Conservation (phyloP, 2,329 filamentous ascomycete species). For the Eutypa lata region DNA sequence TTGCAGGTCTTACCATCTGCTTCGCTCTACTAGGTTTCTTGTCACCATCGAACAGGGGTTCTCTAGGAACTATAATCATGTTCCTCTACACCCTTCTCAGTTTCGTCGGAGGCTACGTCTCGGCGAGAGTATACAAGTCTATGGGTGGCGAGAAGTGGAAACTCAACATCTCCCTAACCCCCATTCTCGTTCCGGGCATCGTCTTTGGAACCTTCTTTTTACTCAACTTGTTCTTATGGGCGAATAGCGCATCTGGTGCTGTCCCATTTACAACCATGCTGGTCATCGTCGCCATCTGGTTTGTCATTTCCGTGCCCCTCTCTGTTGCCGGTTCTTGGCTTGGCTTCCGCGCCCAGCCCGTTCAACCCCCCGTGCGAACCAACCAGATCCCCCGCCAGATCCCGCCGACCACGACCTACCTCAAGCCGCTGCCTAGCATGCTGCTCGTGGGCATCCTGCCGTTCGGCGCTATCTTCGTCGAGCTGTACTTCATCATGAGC, state of each 20-base stretch:
- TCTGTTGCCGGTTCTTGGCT: constrained; percentile 90
- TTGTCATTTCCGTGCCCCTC: constrained; percentile 89
- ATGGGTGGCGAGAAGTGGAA: constrained; percentile 94
- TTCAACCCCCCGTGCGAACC: constrained; percentile 82
- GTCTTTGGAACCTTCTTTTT: constrained; percentile 90
- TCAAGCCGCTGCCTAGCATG: constrained; percentile 85
- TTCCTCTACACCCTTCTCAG: constrained; percentile 91
- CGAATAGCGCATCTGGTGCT: constrained; percentile 84
- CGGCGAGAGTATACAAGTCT: constrained; percentile 88
- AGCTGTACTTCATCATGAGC: constrained; percentile 99
- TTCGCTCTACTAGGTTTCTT: constrained; percentile 94
- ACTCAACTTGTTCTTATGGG: constrained; percentile 94
- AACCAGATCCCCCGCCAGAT: constrained; percentile 99
- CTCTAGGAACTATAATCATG: constrained; percentile 88
- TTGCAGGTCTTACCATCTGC: constrained; percentile 90
- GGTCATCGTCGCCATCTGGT: constrained; percentile 91
- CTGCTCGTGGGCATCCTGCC: constrained; percentile 88
- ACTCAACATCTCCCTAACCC: constrained; percentile 84
- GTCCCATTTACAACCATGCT: constrained; percentile 98
- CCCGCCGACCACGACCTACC: constrained; percentile 76
- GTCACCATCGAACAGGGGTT: constrained; percentile 92
- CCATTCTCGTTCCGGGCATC: constrained; percentile 77
- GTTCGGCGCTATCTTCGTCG: constrained; percentile 95
- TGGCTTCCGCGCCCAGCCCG: constrained; percentile 72
- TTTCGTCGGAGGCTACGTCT: constrained; percentile 87